A percentile compares a stretch with the other conserved stretches of the same genome.
Conservation (phyloP, 495 filamentous ascomycete genomes). For the Neurospora sp. region DNA sequence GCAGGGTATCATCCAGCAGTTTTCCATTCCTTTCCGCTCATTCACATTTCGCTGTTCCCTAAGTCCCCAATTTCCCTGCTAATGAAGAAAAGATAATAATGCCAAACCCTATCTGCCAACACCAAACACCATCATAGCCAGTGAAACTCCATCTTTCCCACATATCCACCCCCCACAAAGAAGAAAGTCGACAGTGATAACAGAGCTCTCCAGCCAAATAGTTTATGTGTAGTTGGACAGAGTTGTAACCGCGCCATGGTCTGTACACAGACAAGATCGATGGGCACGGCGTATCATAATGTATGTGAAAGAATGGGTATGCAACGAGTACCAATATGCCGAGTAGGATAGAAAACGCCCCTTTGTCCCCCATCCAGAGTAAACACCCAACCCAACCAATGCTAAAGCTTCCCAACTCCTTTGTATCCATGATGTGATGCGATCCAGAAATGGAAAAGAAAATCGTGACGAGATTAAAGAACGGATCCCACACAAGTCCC, state of each 20-base stretch:
- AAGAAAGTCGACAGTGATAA: not conserved
- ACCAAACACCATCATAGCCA: not conserved
- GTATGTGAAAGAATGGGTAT: slow-evolving; percentile 1
- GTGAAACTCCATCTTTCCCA: not conserved
- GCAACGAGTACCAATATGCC: not conserved
- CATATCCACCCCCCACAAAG: not conserved
- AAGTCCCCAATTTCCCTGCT: not conserved
- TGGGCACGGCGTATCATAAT: slow-evolving; percentile 2
- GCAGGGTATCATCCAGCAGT: not conserved
- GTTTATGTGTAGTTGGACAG: not conserved
- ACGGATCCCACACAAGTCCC: not conserved
- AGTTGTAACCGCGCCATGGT: not conserved
- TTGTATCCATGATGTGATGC: not conserved
- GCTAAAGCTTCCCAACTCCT: not conserved
- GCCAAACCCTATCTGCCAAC: not conserved
- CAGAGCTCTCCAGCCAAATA: not conserved
- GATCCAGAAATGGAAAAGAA: not conserved
- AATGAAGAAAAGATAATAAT: not conserved
- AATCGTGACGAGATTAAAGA: not conserved
- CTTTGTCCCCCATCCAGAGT: not conserved
- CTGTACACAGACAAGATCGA: not conserved
- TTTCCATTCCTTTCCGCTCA: not conserved
- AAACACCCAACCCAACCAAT: not conserved
- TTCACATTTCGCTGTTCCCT: not conserved
- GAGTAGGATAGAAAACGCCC: not conserved